A percentile compares a stretch with the other conserved stretches of the same genome.
These are phyloP conservation scores for Candida xyloterini DNA, from an alignment of 805 yeast species.

Conservation along the genomic window DNA sequence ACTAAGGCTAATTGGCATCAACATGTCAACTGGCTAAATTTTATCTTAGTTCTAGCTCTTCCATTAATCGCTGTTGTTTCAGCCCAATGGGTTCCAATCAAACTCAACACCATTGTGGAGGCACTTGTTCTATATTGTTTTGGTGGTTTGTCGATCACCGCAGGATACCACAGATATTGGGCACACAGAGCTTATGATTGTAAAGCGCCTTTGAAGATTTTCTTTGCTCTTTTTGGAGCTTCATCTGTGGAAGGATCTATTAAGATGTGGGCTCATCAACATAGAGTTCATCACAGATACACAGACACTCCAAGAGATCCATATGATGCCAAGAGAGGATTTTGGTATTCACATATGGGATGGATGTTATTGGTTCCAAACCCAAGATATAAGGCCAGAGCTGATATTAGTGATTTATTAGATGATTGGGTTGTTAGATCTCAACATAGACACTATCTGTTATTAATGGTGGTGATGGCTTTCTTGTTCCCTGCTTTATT, in stretches of 20 bases:
- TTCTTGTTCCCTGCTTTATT: conserved; percentile 59
- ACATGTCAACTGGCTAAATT: conserved; percentile 77
- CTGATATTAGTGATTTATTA: conserved; percentile 75
- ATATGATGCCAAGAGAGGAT: conserved; percentile 79
- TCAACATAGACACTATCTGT: conserved; percentile 76
- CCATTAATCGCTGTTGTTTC: conserved; percentile 54
- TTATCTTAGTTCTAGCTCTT: conserved; percentile 57
- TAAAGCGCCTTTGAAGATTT: conserved; percentile 54
- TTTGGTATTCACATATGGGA: conserved; percentile 82
- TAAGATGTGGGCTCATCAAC: conserved; percentile 88
- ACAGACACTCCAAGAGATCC: conserved; percentile 84
- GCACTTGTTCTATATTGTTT: conserved; percentile 51
- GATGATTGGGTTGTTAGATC: conserved; percentile 76
- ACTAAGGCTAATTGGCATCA: conserved; percentile 66
- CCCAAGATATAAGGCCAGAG: conserved; percentile 78
- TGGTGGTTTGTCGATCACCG: conserved; percentile 76
- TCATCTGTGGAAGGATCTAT: conserved; percentile 82
- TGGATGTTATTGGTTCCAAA: conserved; percentile 83
- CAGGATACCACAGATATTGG: conserved; percentile 81
- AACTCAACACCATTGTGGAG: conserved; percentile 43
- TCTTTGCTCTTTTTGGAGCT: conserved; percentile 76
- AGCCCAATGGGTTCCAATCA: conserved; percentile 48
- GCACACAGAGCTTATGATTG: conserved; percentile 74
- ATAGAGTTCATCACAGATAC: conserved; percentile 83
- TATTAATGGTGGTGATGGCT: conserved; percentile 58